Base-by-base conservation (phyloP, 139 green algal genomes). In the Closterium sp. region DNA sequence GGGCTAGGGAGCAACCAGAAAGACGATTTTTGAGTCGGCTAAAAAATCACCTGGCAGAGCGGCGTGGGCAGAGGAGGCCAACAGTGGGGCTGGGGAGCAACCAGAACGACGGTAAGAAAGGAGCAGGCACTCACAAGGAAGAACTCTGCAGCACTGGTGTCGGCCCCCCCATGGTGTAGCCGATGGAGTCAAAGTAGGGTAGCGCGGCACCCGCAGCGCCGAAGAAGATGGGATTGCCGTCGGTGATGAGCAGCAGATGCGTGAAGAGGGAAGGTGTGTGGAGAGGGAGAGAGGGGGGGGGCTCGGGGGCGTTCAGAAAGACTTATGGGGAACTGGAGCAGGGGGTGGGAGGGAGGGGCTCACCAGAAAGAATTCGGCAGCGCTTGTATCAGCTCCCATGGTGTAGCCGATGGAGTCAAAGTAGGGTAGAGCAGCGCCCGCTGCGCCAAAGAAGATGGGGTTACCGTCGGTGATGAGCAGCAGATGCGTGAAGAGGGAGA, bases 361-460 rank as follows among this genome's bases (percentile, higher is more conserved):
- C 88, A 91, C 88, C 83, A 92, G 69, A 12, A 92, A 69, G 89
- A 87, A 92, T 81, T 92, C 89, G 1, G 89, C 89, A 7, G 89
- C 81, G 55, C 89, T 92, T 81, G 30, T 81, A 32, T 89, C 32
- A 1, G 31, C 6, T n/a, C 28, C 89, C 21, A 85, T 85, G 38
- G 3, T 43, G 85, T 92, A 69, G 31, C 89, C 89, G 33, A 92
- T 83, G 32, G 31, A 43, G 30, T 89, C 89, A 33, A 92, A 92
- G 89, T 92, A 92, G 36, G 89, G 30, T 16, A 92, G 66, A 23
- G 89, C 89, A 0, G 89, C 89, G 16, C 30, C 31, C 2, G 89
- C 89, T 0, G 33, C 81, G 4, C 89, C 89, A n/a, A 55, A 81
- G 81, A 90, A 92, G 33, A 92, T 92, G 81, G 89, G 89, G 81